Conservation (phyloP, 2,329 filamentous ascomycete genomes). For the Fonsecaea pugnacius region DNA sequence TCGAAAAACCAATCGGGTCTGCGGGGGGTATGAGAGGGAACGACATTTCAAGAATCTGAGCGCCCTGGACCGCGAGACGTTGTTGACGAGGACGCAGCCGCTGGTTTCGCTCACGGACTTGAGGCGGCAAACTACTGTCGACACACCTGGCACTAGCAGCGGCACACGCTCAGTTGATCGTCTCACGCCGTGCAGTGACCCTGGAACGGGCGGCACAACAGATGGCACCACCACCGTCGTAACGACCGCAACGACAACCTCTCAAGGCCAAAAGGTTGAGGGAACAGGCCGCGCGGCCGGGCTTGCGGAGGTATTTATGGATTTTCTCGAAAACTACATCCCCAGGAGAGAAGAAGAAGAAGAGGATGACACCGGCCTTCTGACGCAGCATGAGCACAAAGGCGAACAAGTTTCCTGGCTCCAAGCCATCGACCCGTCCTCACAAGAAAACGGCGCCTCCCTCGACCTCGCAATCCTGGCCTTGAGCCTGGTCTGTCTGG, state of each 20-base stretch:
- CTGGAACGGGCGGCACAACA: background rate
- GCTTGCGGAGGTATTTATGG: conserved; percentile 3
- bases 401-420: conserved; percentile 19
- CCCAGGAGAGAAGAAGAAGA: background rate
- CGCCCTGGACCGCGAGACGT: conserved; percentile 19
- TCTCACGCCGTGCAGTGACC: background rate
- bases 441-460: conserved; percentile 7
- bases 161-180: background rate
- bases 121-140: too few species aligned
- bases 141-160: background rate
- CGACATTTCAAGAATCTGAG: conserved; percentile 24
- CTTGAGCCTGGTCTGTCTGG: conserved; percentile 18
- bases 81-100: conserved; percentile 20
- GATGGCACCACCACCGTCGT: too few species aligned
- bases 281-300: too few species aligned
- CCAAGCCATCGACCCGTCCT: conserved; percentile 17
- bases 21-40: conserved; percentile 22
- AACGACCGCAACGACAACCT: background rate
- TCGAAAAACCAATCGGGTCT: conserved; percentile 13
- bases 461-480: conserved; percentile 22
- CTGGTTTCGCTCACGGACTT: conserved; percentile 21
- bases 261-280: background rate
- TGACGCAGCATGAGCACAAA: background rate
- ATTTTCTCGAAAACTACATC: conserved; percentile 17
- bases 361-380: background rate